phyloP scores from a whole-genome alignment of 148 eudicot genomes.

The Heliosperma pusillum region DNA sequence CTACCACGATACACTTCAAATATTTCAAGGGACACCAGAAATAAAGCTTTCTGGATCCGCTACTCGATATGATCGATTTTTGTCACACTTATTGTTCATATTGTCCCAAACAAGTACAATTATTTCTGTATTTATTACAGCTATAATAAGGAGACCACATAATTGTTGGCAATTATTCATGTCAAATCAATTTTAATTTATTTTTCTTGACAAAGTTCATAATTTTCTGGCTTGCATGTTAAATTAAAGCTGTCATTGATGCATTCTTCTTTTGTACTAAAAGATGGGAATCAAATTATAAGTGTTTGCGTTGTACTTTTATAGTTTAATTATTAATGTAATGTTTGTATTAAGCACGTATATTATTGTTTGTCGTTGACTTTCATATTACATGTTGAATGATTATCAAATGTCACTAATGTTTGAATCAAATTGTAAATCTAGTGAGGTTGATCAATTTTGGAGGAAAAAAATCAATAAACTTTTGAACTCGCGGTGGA shows the following conservation, averaged over 20 bases:
- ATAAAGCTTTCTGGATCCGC: too few relatives aligned
- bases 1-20: too few relatives aligned
- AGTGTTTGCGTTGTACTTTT: background rate
- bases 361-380: background rate
- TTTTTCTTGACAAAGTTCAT: background rate
- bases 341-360: constrained; percentile 7
- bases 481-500: too few relatives aligned
- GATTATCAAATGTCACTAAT: background rate
- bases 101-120: background rate
- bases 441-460: too few relatives aligned
- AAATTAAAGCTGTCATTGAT: constrained; percentile 11
- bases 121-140: background rate
- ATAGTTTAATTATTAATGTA: background rate
- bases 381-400: background rate
- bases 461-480: too few relatives aligned
- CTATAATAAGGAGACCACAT: background rate
- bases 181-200: background rate
- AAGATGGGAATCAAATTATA: background rate
- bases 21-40: too few relatives aligned
- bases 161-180: background rate
- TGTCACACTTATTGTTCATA: background rate
- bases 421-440: too few relatives aligned
- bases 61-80: constrained; percentile 15
- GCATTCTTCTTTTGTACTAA: constrained; percentile 1
- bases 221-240: constrained; percentile 12